Base-by-base conservation (phyloP, 2,329 filamentous ascomycete species). In the Dactylellina cionopaga region DNA sequence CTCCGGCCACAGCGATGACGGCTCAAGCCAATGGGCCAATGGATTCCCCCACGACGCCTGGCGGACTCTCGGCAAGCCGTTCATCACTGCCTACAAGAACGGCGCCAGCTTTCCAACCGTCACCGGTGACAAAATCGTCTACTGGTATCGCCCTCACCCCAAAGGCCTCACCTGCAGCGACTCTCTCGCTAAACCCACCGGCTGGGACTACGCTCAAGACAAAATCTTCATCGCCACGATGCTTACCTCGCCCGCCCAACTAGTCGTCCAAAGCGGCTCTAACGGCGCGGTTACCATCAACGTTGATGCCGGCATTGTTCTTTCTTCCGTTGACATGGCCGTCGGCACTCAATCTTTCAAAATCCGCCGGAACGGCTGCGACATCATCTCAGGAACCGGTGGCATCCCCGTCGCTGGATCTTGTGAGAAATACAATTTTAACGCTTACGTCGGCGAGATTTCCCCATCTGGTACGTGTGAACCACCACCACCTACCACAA, bases 11-110 rank as follows among this genome's bases (percentile, higher is more conserved):
- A 81, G 84, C 6, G 82, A 83, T 1, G 75, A 80, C 1, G 84
- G 84, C 2, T 83, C 85, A 2, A 81, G 80, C 58, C 78, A 80
- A 73, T 87, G 86, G 75, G 84, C 83, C 44, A 68, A 81, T 19
- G 79, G 80, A 66, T 81, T 83, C 78, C 81, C 82, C 3, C 85
- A 87, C 77, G 82, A 84, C 29, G 82, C 79, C 33, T 86, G 84
- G 82, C 81, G 83, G 22, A 80, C 80, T 29, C 76, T 83, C 5
- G 77, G 86, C 1, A 84, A 85, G 1, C 84, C 82, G 73, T 82
- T 83, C 76, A 85, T 86, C 75, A 78, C 80, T 13, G 81, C 81
- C 22, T 86, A 84, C 79, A 85, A 85, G 77, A 80, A 80, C 13
- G 83, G 81, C 11, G 80, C 78, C 19, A 75, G 77, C 11, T 75